Percentiles rank a stretch among this genome's conserved stretches.
phyloP scores from a whole-genome alignment of 2,329 filamentous ascomycete genomes.

The Domatiomyces catenatus region DNA sequence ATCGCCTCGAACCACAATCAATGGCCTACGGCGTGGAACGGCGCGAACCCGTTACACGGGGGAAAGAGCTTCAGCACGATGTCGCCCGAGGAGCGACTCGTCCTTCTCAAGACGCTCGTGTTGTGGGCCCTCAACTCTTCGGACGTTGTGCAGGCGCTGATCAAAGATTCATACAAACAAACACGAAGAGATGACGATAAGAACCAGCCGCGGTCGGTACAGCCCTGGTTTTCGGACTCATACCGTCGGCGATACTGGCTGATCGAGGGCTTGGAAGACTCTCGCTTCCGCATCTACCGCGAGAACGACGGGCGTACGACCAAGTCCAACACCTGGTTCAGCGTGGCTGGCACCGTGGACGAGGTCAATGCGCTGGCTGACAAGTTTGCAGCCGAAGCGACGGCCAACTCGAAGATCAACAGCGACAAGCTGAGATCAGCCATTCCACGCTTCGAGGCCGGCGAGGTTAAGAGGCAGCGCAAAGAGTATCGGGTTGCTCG shows the following conservation, averaged over 20 bases:
- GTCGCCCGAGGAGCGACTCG: constrained; percentile 68
- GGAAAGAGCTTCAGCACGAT: constrained; percentile 69
- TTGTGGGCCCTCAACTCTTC: constrained; percentile 84
- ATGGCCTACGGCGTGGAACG: constrained; percentile 75
- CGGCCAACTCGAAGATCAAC: constrained; percentile 56
- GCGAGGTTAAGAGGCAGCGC: constrained; percentile 88
- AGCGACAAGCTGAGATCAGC: constrained; percentile 63
- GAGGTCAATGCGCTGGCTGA: constrained; percentile 62
- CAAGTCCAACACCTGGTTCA: constrained; percentile 75
- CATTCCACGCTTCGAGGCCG: constrained; percentile 79
- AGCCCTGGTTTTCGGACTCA: constrained; percentile 78
- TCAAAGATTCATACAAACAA: constrained; percentile 81
- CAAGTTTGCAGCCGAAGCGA: constrained; percentile 65
- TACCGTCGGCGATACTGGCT: constrained; percentile 88
- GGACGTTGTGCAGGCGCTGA: constrained; percentile 61
- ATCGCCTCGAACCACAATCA: constrained; percentile 70
- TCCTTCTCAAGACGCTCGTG: constrained; percentile 64
- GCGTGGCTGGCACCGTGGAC: constrained; percentile 76
- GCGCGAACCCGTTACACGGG: constrained; percentile 67
- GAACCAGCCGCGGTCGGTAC: constrained; percentile 78
- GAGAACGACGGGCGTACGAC: constrained; percentile 67
- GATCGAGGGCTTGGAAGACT: constrained; percentile 87
- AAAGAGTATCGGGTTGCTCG: constrained; percentile 79
- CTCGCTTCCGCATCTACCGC: constrained; percentile 80
- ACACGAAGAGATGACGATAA: constrained; percentile 59